These are phyloP conservation scores for Pachysandra terminalis DNA, from an alignment of 164 flowering plant genomes.

Conservation along the genomic window DNA sequence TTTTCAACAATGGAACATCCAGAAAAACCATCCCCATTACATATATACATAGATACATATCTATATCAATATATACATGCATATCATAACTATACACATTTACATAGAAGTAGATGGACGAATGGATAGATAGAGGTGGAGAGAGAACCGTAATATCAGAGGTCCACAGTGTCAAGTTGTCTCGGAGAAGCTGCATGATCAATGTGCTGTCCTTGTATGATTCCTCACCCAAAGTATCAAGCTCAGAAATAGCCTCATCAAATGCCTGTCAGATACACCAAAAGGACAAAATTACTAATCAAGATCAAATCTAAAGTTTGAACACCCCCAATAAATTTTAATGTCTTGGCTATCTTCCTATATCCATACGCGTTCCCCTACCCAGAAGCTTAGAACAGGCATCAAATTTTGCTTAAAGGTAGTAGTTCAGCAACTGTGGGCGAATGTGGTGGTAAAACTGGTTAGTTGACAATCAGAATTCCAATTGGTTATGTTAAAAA, in stretches of 20 bases:
- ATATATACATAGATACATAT: background rate
- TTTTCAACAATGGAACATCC: too few species aligned
- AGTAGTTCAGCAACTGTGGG: too few species aligned
- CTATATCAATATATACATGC: background rate
- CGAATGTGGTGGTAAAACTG: too few species aligned
- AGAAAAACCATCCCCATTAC: too few species aligned
- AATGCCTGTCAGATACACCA: slow-evolving; percentile 47
- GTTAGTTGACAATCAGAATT: too few species aligned
- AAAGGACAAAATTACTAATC: background rate
- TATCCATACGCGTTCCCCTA: background rate
- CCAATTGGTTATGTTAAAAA: too few species aligned
- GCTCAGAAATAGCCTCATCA: slow-evolving; percentile 76
- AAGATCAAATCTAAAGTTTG: background rate
- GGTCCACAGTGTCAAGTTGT: slow-evolving; percentile 69
- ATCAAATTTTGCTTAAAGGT: too few species aligned
- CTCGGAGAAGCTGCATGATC: slow-evolving; percentile 64
- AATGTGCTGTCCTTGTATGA: slow-evolving; percentile 76
- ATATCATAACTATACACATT: too few species aligned
- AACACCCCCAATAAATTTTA: background rate
- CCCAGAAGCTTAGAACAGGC: background rate
- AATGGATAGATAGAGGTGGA: slow-evolving; percentile 17
- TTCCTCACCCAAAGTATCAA: slow-evolving; percentile 77
- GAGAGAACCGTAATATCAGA: slow-evolving; percentile 56
- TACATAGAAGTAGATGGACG: too few species aligned
- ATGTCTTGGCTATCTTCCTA: background rate